Evolutionary conservation across 2,329 filamentous ascomycete genomes (phyloP).

Genomic region (Colletotrichum trifolii): DNA sequence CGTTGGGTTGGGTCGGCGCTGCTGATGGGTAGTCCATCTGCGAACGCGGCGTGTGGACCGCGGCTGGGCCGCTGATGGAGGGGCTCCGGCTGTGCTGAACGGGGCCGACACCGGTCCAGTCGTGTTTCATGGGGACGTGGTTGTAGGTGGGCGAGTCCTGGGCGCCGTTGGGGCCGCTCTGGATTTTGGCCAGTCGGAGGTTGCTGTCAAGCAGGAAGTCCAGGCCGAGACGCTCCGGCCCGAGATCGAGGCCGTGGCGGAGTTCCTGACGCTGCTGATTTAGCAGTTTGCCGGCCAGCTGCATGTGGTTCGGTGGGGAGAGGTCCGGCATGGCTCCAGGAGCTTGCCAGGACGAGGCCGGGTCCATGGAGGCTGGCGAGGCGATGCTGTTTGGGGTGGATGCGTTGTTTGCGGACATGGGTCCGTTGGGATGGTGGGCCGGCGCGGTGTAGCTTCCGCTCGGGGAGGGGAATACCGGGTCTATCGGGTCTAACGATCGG

Average conservation of each 20-base stretch:
- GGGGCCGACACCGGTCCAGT: slow-evolving; percentile 55
- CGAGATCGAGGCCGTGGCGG: slow-evolving; percentile 68
- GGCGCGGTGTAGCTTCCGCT: slow-evolving; percentile 37
- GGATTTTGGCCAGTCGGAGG: slow-evolving; percentile 64
- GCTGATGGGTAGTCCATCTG: slow-evolving; percentile 13
- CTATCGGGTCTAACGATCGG: slow-evolving; percentile 38
- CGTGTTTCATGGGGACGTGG: slow-evolving; percentile 63
- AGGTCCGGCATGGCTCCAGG: slow-evolving; percentile 37
- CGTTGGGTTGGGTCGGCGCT: slow-evolving; percentile 1
- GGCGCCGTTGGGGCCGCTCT: slow-evolving; percentile 59
- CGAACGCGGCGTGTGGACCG: slow-evolving; percentile 22
- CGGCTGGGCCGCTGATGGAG: slow-evolving; percentile 47
- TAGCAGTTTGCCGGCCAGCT: slow-evolving; percentile 46
- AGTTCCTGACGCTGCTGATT: slow-evolving; percentile 62
- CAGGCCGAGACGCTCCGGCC: slow-evolving; percentile 75
- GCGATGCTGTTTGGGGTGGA: slow-evolving; percentile 53
- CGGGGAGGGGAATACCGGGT: slow-evolving; percentile 48
- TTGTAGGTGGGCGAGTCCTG: slow-evolving; percentile 58
- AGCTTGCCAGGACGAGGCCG: slow-evolving; percentile 23
- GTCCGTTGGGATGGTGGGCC: slow-evolving; percentile 42
- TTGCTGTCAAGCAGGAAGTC: slow-evolving; percentile 76
- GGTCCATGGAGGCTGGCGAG: slow-evolving; percentile 49
- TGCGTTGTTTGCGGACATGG: slow-evolving; percentile 43
- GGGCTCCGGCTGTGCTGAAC: slow-evolving; percentile 75
- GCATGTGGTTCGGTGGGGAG: slow-evolving; percentile 32